Percentiles rank a stretch among this genome's conserved stretches.
Evolutionary conservation across 768 basidiomycete genomes (phyloP).

Genomic region (Amanita inopinata): DNA sequence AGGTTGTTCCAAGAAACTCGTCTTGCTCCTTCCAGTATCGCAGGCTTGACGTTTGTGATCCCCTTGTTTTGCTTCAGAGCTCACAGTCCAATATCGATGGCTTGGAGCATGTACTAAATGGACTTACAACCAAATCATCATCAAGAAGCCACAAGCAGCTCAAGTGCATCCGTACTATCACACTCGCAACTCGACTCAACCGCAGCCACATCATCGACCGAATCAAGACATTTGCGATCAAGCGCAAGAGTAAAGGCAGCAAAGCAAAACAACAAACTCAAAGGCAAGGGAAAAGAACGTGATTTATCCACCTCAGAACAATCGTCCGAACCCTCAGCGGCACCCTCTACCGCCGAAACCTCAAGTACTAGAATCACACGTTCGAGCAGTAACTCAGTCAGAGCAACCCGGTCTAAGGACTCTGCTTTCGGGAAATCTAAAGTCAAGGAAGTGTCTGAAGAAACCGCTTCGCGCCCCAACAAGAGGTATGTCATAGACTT

Average conservation of each 20-base stretch:
- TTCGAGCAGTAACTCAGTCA: conserved; percentile 26
- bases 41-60: conserved; percentile 23
- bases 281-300: conserved; percentile 45
- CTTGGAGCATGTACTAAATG: conserved; percentile 86
- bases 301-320: conserved; percentile 29
- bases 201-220: conserved; percentile 29
- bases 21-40: conserved; percentile 23
- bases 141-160: conserved; percentile 64
- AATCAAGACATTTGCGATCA: conserved; percentile 55
- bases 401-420: conserved; percentile 49
- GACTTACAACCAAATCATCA: conserved; percentile 72
- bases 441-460: conserved; percentile 48
- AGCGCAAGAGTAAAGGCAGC: conserved; percentile 72
- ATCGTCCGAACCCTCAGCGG: conserved; percentile 22
- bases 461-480: conserved; percentile 33
- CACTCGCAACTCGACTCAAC: conserved; percentile 29
- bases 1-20: conserved; percentile 24
- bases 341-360: conserved; percentile 22
- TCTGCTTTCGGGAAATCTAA: conserved; percentile 47
- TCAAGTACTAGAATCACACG: conserved; percentile 33
- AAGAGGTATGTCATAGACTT: conserved; percentile 49
- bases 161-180: conserved; percentile 45
- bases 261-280: conserved; percentile 57
- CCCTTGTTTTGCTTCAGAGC: conserved; percentile 21
- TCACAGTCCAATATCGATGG: conserved; percentile 60